These are phyloP conservation scores for Xylariaceae sp. DNA, from an alignment of 2,329 filamentous ascomycete species.

Conservation along the genomic window DNA sequence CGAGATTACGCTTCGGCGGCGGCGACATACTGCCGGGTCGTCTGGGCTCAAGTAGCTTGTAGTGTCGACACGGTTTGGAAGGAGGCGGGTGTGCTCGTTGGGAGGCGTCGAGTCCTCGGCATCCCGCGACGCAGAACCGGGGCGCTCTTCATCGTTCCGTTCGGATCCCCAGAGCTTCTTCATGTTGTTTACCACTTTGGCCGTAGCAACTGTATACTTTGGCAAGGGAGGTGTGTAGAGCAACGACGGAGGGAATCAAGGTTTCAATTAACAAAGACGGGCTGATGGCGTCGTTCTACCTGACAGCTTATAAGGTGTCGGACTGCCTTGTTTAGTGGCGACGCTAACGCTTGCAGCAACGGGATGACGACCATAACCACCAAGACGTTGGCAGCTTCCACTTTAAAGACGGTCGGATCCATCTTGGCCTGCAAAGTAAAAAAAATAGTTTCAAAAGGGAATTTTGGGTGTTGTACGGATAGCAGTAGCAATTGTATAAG, in stretches of 20 bases:
- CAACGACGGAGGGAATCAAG: background rate
- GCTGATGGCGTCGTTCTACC: background rate
- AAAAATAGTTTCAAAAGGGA: background rate
- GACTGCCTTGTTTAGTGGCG: background rate
- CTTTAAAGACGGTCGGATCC: background rate
- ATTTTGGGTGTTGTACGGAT: too few relatives aligned
- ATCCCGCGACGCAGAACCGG: slow-evolving; percentile 18
- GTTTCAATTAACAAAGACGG: slow-evolving; percentile 3
- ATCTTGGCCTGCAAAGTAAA: background rate
- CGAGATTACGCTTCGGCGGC: background rate
- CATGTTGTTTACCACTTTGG: slow-evolving; percentile 15
- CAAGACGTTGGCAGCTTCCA: background rate
- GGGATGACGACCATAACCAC: slow-evolving; percentile 3
- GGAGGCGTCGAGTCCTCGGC: slow-evolving; percentile 24
- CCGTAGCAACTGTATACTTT: background rate
- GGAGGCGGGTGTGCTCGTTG: slow-evolving; percentile 60
- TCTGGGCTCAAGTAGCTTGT: slow-evolving; percentile 66
- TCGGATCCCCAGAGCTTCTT: slow-evolving; percentile 29
- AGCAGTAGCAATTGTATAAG: too few relatives aligned
- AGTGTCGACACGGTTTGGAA: slow-evolving; percentile 63
- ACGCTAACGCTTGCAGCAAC: background rate
- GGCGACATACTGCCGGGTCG: slow-evolving; percentile 66
- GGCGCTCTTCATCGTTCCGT: slow-evolving; percentile 11
- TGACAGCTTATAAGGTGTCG: slow-evolving; percentile 1
- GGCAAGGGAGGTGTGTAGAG: background rate